phyloP scores from a whole-genome alignment of 257 asterid species.

The Lycium ferocissimum region DNA sequence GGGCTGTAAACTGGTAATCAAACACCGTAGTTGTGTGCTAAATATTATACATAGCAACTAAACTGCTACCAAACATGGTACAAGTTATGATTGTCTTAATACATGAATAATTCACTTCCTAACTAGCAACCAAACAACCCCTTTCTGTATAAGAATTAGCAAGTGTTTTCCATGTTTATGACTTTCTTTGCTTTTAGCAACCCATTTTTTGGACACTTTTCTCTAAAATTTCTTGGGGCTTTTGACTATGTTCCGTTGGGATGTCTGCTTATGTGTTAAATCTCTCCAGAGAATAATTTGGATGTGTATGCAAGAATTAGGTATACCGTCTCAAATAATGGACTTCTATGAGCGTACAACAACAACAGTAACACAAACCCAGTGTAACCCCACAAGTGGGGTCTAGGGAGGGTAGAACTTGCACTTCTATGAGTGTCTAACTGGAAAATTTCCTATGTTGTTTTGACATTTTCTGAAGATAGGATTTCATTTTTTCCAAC shows the following conservation, averaged over 20 bases:
- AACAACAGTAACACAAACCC: too few relatives aligned
- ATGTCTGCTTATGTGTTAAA: background rate
- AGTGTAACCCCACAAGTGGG: too few relatives aligned
- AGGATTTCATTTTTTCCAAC: background rate
- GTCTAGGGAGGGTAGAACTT: too few relatives aligned
- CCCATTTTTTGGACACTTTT: background rate
- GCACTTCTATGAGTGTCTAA: background rate
- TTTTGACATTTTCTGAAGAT: background rate
- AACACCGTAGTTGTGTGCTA: too few relatives aligned
- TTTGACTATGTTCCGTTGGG: background rate
- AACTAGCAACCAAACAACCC: too few relatives aligned
- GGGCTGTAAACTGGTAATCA: too few relatives aligned
- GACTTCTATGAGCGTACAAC: background rate
- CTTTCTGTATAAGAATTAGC: background rate
- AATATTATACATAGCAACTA: too few relatives aligned
- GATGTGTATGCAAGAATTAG: background rate
- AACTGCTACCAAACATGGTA: too few relatives aligned
- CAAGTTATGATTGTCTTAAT: too few relatives aligned
- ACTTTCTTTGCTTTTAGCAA: slow-evolving; percentile 20
- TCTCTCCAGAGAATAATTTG: background rate
- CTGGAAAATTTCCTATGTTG: background rate
- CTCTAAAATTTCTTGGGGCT: background rate
- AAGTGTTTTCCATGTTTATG: background rate
- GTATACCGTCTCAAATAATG: background rate
- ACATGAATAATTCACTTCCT: too few relatives aligned